These are phyloP conservation scores for Funneliformis mosseae DNA, from an alignment of 192 early-diverging fungal species.

Conservation along the genomic window DNA sequence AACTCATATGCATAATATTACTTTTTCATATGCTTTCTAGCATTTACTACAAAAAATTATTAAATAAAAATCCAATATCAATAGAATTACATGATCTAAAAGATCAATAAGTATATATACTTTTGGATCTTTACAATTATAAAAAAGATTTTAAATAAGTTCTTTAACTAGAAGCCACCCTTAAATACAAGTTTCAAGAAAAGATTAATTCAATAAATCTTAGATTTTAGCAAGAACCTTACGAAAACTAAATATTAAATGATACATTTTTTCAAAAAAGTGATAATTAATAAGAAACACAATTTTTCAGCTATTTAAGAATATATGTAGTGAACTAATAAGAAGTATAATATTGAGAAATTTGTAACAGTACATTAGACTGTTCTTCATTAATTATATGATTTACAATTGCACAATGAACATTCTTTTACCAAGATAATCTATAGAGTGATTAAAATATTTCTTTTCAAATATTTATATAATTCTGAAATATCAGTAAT, in stretches of 20 bases:
- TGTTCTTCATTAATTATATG: too few species aligned
- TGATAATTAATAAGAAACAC: constrained; percentile 2
- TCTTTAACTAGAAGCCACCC: background rate
- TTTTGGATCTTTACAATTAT: too few species aligned
- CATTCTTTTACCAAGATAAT: background rate
- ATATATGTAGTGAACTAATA: constrained; percentile 14
- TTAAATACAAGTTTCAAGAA: background rate
- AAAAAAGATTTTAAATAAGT: constrained; percentile 5
- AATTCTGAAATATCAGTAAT: background rate
- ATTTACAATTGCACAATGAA: too few species aligned
- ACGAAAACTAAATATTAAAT: background rate
- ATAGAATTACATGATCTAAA: too few species aligned
- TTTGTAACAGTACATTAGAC: constrained; percentile 9
- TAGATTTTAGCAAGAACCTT: too few species aligned
- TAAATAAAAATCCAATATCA: too few species aligned
- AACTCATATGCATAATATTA: background rate
- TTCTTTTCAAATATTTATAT: background rate
- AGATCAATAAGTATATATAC: too few species aligned
- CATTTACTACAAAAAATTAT: constrained; percentile 4
- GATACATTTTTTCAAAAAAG: constrained; percentile 19
- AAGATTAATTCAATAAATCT: background rate
- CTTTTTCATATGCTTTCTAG: constrained; percentile 12
- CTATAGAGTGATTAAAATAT: constrained; percentile 12
- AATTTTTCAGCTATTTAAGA: constrained; percentile 18
- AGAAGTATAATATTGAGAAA: constrained; percentile 16